These are phyloP conservation scores for Petrea volubilis DNA, from an alignment of 257 asterid genomes.

Conservation along the genomic window DNA sequence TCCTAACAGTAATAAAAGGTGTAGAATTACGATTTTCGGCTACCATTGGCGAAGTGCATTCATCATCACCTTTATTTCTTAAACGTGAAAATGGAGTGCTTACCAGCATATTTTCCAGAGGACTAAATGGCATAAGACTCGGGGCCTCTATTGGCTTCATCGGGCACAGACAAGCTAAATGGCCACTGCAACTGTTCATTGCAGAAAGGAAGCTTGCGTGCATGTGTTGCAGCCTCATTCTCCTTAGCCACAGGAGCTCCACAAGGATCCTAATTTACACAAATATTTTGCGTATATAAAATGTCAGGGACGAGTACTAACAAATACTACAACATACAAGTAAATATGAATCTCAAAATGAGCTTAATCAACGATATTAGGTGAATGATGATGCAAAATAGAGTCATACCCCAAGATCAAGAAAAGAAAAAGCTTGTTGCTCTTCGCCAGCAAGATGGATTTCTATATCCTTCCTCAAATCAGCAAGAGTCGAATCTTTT, in stretches of 20 bases:
- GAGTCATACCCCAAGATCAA: constrained; percentile 50
- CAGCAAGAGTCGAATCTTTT: constrained; percentile 76
- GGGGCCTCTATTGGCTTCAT: constrained; percentile 20
- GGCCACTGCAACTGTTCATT: constrained; percentile 52
- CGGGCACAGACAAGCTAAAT: constrained; percentile 63
- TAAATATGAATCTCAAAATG: too few relatives aligned
- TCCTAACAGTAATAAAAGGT: constrained; percentile 43
- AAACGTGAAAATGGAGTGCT: constrained; percentile 32
- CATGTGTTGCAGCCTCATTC: constrained; percentile 44
- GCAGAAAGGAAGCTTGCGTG: constrained; percentile 64
- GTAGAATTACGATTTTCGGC: constrained; percentile 37
- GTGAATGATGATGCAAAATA: too few relatives aligned
- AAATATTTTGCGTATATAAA: not conserved
- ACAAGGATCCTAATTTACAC: constrained; percentile 55
- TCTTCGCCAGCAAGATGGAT: constrained; percentile 62
- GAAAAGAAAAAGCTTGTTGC: constrained; percentile 61
- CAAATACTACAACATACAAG: too few relatives aligned
- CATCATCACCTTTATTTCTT: constrained; percentile 24
- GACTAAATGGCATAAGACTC: constrained; percentile 41
- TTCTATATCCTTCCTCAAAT: constrained; percentile 75
- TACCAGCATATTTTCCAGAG: constrained; percentile 50
- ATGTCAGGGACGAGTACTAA: not conserved
- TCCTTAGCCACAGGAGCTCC: constrained; percentile 72
- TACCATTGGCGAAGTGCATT: constrained; percentile 33
- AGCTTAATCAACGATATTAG: too few relatives aligned